phyloP scores from a whole-genome alignment of 345 rosid species.

The Ceriops zippeliana region DNA sequence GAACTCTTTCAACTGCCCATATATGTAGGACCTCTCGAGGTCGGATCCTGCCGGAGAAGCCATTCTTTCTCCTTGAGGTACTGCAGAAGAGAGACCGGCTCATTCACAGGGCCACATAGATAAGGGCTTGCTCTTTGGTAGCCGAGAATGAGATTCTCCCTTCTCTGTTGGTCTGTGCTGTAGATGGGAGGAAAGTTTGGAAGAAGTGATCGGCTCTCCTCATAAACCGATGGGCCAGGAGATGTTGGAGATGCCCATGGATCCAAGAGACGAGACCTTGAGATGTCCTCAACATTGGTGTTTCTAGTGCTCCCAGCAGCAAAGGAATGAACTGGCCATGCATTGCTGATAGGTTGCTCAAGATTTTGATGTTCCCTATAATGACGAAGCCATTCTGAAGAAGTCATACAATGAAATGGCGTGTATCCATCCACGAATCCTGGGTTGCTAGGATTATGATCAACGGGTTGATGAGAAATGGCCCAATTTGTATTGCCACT shows the following conservation, averaged over 20 bases:
- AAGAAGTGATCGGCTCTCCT: conserved; percentile 21
- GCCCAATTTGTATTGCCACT: conserved; percentile 38
- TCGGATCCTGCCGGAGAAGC: conserved; percentile 56
- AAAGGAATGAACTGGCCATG: conserved; percentile 32
- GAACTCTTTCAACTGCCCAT: conserved; percentile 41
- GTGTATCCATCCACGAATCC: conserved; percentile 43
- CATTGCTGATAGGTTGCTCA: conserved; percentile 29
- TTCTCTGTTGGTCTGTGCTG: conserved; percentile 34
- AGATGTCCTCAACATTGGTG: conserved; percentile 29
- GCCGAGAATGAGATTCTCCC: conserved; percentile 39
- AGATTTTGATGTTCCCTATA: conserved; percentile 70
- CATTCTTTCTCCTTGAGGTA: conserved; percentile 76
- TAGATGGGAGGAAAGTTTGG: conserved; percentile 28
- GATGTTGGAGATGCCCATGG: conserved; percentile 46
- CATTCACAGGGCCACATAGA: conserved; percentile 42
- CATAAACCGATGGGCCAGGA: conserved; percentile 31
- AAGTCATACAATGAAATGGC: conserved; percentile 49
- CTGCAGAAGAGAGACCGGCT: conserved; percentile 65
- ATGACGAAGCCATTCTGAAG: conserved; percentile 94
- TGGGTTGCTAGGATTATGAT: conserved; percentile 30
- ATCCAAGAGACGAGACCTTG: conserved; percentile 45
- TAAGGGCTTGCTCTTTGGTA: conserved; percentile 44
- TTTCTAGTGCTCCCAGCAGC: conserved; percentile 35
- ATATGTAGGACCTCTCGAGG: conserved; percentile 48
- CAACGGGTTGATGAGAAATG: conserved; percentile 22